These are phyloP conservation scores for Globisporangium spinosum DNA, from an alignment of 352 stramenopile genomes.

Conservation along the genomic window DNA sequence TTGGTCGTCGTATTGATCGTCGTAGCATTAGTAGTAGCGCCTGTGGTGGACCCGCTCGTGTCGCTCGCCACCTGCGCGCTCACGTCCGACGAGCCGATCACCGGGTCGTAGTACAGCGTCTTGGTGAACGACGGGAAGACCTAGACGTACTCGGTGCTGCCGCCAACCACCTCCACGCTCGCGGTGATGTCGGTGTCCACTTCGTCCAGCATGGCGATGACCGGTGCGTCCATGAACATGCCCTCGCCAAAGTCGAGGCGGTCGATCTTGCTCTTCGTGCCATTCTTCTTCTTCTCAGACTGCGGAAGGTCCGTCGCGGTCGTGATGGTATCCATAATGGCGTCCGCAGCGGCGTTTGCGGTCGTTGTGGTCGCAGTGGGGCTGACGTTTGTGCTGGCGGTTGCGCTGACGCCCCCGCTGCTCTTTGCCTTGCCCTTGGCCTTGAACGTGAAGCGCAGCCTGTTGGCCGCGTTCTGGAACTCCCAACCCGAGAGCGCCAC, in stretches of 20 bases:
- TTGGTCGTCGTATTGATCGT: too few species aligned
- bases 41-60: background rate
- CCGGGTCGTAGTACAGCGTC: constrained; percentile 51
- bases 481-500: constrained; percentile 31
- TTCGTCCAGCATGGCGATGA: too few species aligned
- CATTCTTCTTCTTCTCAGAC: constrained; percentile 18
- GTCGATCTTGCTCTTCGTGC: constrained; percentile 19
- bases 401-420: too few species aligned
- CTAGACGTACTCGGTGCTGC: constrained; percentile 29
- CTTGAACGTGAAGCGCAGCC: constrained; percentile 27
- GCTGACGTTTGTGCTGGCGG: too few species aligned
- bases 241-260: constrained; percentile 30
- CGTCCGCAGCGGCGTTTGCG: too few species aligned
- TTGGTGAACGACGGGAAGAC: constrained; percentile 35
- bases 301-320: background rate
- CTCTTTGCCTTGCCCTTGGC: constrained; percentile 18
- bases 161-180: too few species aligned
- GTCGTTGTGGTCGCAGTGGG: too few species aligned
- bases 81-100: constrained; percentile 26
- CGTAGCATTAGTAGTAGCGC: too few species aligned
- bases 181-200: too few species aligned
- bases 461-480: constrained; percentile 26
- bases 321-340: too few species aligned
- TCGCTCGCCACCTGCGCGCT: background rate
- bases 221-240: constrained; percentile 9